phyloP scores from a whole-genome alignment of 2,329 filamentous ascomycete species.

The Sordariomycetes sp. region DNA sequence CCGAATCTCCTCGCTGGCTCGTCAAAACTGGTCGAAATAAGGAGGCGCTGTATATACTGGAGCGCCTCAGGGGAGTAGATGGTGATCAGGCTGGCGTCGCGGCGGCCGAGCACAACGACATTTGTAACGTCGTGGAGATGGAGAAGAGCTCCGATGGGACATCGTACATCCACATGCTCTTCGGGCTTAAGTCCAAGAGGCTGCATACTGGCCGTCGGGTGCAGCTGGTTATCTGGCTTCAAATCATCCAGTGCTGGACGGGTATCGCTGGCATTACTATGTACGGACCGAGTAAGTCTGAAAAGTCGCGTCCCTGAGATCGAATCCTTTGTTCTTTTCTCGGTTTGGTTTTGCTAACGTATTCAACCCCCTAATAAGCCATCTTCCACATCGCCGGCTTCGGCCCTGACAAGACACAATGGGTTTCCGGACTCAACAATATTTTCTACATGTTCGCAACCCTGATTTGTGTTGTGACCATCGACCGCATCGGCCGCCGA shows the following conservation, averaged over 20 bases:
- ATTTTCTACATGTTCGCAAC: slow-evolving; percentile 38
- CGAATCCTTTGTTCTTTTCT: neutral
- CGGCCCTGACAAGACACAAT: slow-evolving; percentile 46
- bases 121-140: slow-evolving; percentile 49
- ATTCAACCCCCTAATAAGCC: slow-evolving; percentile 20
- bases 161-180: slow-evolving; percentile 56
- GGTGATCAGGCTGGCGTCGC: slow-evolving; percentile 40
- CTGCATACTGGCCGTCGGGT: slow-evolving; percentile 58
- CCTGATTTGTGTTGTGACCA: slow-evolving; percentile 24
- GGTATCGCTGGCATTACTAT: slow-evolving; percentile 61
- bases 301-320: neutral
- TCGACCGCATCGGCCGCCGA: slow-evolving; percentile 31
- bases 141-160: slow-evolving; percentile 43
- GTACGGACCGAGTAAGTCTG: slow-evolving; percentile 25
- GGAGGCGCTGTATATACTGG: slow-evolving; percentile 56
- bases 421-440: slow-evolving; percentile 45
- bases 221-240: slow-evolving; percentile 60
- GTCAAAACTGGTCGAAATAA: slow-evolving; percentile 55
- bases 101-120: slow-evolving; percentile 57
- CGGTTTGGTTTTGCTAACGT: neutral
- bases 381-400: slow-evolving; percentile 61
- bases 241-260: slow-evolving; percentile 61
- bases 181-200: slow-evolving; percentile 53
- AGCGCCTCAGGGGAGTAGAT: slow-evolving; percentile 49
- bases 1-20: slow-evolving; percentile 59